phyloP scores from a whole-genome alignment of 192 early-diverging fungal species.

The Backusella sp. region DNA sequence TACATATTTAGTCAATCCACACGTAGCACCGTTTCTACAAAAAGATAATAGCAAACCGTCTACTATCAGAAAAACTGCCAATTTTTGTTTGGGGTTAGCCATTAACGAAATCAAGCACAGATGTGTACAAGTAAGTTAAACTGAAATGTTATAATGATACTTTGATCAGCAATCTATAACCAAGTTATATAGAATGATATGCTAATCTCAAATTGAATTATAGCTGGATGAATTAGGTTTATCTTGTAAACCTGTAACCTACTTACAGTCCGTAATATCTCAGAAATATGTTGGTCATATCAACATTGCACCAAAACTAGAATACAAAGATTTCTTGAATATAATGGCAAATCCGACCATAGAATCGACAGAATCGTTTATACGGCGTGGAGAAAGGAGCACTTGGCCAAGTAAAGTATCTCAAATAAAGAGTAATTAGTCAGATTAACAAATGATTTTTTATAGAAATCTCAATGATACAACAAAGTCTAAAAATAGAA shows the following conservation, averaged over 20 bases:
- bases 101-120: slow-evolving; percentile 65
- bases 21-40: slow-evolving; percentile 73
- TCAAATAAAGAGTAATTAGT: not conserved
- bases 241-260: slow-evolving; percentile 47
- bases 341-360: slow-evolving; percentile 67
- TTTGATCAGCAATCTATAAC: not conserved
- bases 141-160: not conserved
- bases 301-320: slow-evolving; percentile 72
- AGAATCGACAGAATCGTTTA: slow-evolving; percentile 48
- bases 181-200: not conserved
- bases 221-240: slow-evolving; percentile 62
- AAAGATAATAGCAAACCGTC: slow-evolving; percentile 46
- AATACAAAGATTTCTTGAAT: slow-evolving; percentile 52
- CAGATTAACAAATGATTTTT: not conserved
- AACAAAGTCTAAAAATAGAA: not conserved
- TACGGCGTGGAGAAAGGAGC: slow-evolving; percentile 60
- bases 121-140: slow-evolving; percentile 57
- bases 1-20: slow-evolving; percentile 63
- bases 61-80: slow-evolving; percentile 36
- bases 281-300: slow-evolving; percentile 81
- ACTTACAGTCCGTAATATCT: slow-evolving; percentile 64
- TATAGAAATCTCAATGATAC: not conserved
- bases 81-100: slow-evolving; percentile 53
- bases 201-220: not conserved
- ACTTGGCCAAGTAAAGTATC: slow-evolving; percentile 65